These are phyloP conservation scores for Mycena albidolilacea DNA, from an alignment of 768 basidiomycete species.

Conservation along the genomic window DNA sequence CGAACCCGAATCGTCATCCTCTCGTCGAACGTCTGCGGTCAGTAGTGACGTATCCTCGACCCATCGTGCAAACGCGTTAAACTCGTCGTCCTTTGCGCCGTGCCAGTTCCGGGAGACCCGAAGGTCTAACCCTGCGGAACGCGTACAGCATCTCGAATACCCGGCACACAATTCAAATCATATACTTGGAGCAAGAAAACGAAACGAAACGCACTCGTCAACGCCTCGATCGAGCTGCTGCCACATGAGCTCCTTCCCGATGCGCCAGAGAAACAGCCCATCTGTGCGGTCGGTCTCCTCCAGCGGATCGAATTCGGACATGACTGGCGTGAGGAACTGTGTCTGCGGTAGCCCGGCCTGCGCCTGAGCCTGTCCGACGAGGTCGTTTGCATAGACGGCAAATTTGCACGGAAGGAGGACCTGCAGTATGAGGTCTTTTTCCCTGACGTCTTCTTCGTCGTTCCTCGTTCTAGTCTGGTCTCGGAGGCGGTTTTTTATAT, in stretches of 20 bases:
- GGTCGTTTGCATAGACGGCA: slow-evolving; percentile 20
- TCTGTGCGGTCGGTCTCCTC: not conserved
- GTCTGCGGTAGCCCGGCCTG: slow-evolving; percentile 12
- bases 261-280: slow-evolving; percentile 29
- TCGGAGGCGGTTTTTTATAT: too few relatives aligned
- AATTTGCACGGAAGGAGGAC: slow-evolving; percentile 28
- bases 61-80: slow-evolving; percentile 17
- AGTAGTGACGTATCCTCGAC: not conserved
- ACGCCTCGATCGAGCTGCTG: slow-evolving; percentile 21
- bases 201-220: slow-evolving; percentile 22
- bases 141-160: slow-evolving; percentile 18
- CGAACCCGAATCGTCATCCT: too few relatives aligned
- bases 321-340: slow-evolving; percentile 3
- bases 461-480: too few relatives aligned
- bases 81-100: slow-evolving; percentile 6
- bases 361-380: slow-evolving; percentile 20
- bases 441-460: not conserved
- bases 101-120: not conserved
- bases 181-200: not conserved
- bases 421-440: slow-evolving; percentile 16
- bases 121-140: slow-evolving; percentile 23
- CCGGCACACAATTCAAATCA: not conserved
- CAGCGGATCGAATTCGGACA: not conserved
- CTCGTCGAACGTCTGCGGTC: too few relatives aligned
- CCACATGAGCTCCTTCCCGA: slow-evolving; percentile 25